Base-by-base conservation (phyloP, 1,139 yeast species). In the Arxiozyma slooffiae region DNA sequence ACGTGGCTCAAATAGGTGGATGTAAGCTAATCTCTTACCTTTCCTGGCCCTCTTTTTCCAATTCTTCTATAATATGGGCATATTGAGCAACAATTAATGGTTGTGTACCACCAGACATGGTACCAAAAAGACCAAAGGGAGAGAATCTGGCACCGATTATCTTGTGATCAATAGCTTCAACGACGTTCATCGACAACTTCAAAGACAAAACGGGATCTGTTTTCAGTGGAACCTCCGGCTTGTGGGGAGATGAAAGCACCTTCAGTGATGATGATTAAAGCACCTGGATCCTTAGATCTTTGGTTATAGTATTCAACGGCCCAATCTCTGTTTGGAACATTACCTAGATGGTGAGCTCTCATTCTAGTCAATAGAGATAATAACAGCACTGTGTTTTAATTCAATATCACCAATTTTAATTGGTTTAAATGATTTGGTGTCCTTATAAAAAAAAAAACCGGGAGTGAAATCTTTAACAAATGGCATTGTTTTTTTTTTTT, bases 181-280 rank as follows among this genome's bases (percentile, higher is more conserved):
- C 61, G 11, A 78, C 61, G 11, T n/a, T 75, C 77, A 55, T 80
- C 85, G 44, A 82, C 65, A 22, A 80, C 71, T 59, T 81, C 83
- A 42, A 82, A 68, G 11, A 73, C 57, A 56, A 82, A 74, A 52
- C 84, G 70, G 18, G 78, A 55, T 39, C 68, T 59, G 68, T 82
- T 82, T 62, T 81, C 87, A 55, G 82, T 71, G 7, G 78, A 70
- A 4, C 87, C 85, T 54, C 87, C 88, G 71, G 58, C 67, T 82
- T 82, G 41, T 77, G 62, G 41, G 63, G 67, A 62, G 17, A 66
- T 60, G 54, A 66, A 63, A 3, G 71, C 60, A 39, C 67, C 73
- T 53, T 71, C 74, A 14, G 71, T 58, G 53, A 70, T 62, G n/a
- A n/a, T 30, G n/a, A 71, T 51, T 59, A 71, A 56, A 8, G 73